phyloP scores from a whole-genome alignment of 2,329 filamentous ascomycete species.

The Setomelanomma holmii region DNA sequence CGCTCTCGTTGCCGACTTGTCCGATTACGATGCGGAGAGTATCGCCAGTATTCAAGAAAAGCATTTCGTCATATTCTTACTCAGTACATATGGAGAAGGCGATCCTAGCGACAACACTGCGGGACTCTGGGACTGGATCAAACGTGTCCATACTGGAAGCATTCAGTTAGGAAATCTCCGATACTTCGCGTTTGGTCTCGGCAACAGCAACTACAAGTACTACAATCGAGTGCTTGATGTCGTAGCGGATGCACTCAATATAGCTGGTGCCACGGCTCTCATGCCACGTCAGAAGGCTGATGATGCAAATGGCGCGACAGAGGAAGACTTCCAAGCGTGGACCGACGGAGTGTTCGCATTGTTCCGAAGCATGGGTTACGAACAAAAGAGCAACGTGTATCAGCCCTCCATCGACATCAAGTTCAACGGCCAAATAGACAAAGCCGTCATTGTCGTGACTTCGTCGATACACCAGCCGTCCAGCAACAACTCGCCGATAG shows the following conservation, averaged over 20 bases:
- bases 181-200: slow-evolving; percentile 54
- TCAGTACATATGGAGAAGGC: slow-evolving; percentile 50
- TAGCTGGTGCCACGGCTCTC: slow-evolving; percentile 42
- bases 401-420: slow-evolving; percentile 39
- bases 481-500: slow-evolving; percentile 39
- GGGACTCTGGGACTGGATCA: slow-evolving; percentile 45
- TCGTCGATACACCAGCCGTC: slow-evolving; percentile 35
- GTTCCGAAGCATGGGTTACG: slow-evolving; percentile 42
- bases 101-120: slow-evolving; percentile 50
- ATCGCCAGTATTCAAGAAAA: slow-evolving; percentile 39
- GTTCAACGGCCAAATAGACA: slow-evolving; percentile 9
- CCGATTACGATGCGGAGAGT: slow-evolving; percentile 56
- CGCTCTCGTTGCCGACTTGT: slow-evolving; percentile 53
- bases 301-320: slow-evolving; percentile 52
- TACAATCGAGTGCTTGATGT: slow-evolving; percentile 54
- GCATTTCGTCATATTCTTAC: slow-evolving; percentile 45
- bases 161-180: slow-evolving; percentile 36
- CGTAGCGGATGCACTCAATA: slow-evolving; percentile 40
- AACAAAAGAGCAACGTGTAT: slow-evolving; percentile 44
- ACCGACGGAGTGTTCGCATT: slow-evolving; percentile 47
- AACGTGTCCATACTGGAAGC: slow-evolving; percentile 28
- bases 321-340: slow-evolving; percentile 54
- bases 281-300: slow-evolving; percentile 48
- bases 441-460: slow-evolving; percentile 6
- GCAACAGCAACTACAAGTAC: slow-evolving; percentile 58